Evolutionary conservation across 2,329 filamentous ascomycete genomes (phyloP), one percentile per base, ranked within the genome.

Genomic region (Claviceps spartinae): DNA sequence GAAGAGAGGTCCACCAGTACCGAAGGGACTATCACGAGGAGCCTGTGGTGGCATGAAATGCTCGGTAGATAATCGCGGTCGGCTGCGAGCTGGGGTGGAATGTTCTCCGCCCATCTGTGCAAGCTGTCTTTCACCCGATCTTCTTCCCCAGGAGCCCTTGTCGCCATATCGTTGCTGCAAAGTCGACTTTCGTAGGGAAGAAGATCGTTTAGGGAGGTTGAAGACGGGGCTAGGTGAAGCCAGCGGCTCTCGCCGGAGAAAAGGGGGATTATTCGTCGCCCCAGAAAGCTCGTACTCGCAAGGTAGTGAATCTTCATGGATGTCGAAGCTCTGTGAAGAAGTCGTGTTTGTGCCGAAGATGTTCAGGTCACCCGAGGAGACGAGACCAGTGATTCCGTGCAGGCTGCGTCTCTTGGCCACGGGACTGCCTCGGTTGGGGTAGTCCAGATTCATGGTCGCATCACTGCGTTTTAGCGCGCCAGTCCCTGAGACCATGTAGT

Each of bases 401-500:
- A 95, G 69, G 68, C 90, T 96, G 61, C 93, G 82, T 58, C 93
- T 80, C 73, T 96, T 96, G 47, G 90, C 87, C 54, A 91, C 86
- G 0, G 93, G 91, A 62, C 87, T 96, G 59, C 86, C 86, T 52
- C 86, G 75, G 60, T 78, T 84, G 30, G 82, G 76, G 57, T 87
- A 85, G 61, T 95, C 90, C 48, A 94, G 71, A 61, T 88, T 88
- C 86, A 95, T 91, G 49, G 85, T 84, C 44, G 86, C 85, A 70
- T 97, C 91, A 63, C 85, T 91, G 60, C 93, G 83, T 75, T 97
- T 96, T 59, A 97, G 72, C 5, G 91, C 90, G 64, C 91, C 95
- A 5, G 85, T 82, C 37, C 60, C 63, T 38, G 63, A 58, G 47
- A 61, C 57, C 63, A 65, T 64, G 51, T 59, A 60, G 51, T 55